Evolutionary conservation across 2,329 filamentous ascomycete species (phyloP).

Genomic region (Colletotrichum lentis): DNA sequence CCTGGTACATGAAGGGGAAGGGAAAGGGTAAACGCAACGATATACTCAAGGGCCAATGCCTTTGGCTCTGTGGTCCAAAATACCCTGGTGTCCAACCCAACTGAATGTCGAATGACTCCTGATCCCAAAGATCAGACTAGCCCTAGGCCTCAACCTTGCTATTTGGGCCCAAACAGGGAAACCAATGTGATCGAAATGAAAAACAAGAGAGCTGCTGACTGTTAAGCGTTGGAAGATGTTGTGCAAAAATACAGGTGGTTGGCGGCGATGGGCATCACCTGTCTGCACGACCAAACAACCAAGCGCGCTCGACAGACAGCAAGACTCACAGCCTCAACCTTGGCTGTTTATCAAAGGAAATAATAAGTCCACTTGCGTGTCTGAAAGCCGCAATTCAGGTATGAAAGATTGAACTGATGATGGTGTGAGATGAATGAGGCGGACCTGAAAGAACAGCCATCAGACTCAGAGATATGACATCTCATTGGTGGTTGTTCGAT

Average conservation of each 20-base stretch:
- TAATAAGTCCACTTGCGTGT: neutral
- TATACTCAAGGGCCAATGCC: neutral
- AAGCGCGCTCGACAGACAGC: neutral
- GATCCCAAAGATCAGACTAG: neutral
- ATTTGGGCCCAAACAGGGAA: too few relatives aligned
- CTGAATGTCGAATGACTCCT: neutral
- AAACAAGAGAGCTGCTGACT: neutral
- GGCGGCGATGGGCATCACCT: neutral
- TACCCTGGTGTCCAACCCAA: neutral
- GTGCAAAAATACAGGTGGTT: neutral
- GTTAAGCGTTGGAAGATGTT: neutral
- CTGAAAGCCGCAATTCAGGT: neutral
- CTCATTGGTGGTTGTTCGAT: neutral
- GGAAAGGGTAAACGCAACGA: too few relatives aligned
- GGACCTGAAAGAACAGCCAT: neutral
- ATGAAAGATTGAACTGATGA: neutral
- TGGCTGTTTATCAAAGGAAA: neutral
- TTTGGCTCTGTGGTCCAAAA: neutral
- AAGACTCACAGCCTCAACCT: neutral
- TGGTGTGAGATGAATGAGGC: neutral
- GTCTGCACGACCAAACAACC: neutral
- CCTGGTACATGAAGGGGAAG: neutral
- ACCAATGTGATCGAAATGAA: neutral
- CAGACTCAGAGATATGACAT: neutral
- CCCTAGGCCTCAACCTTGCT: neutral